phyloP scores from a whole-genome alignment of 805 yeast species.

The Kregervanrija delftensis region DNA sequence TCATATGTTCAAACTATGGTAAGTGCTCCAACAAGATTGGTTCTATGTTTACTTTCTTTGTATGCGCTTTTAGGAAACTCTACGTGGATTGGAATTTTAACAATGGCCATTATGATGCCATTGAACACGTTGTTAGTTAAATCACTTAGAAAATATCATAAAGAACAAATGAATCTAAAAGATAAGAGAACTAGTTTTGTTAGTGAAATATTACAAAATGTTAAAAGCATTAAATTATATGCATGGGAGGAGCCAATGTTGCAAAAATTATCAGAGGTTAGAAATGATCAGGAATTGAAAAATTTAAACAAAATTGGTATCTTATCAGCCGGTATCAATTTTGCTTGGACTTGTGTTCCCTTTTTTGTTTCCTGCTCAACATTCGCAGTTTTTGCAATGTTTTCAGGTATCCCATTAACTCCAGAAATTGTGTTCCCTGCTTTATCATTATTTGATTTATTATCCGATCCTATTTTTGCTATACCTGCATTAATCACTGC shows the following conservation, averaged over 20 bases:
- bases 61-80: conserved; percentile 52
- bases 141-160: conserved; percentile 38
- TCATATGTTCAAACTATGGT: conserved; percentile 46
- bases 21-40: conserved; percentile 52
- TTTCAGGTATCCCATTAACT: conserved; percentile 43
- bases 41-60: conserved; percentile 47
- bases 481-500: conserved; percentile 53
- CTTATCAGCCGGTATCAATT: conserved; percentile 38
- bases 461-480: conserved; percentile 51
- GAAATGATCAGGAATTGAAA: conserved; percentile 52
- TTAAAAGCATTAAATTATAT: conserved; percentile 59
- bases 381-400: conserved; percentile 45
- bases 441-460: conserved; percentile 49
- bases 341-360: conserved; percentile 62
- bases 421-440: conserved; percentile 70
- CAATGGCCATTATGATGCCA: conserved; percentile 53
- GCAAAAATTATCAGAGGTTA: conserved; percentile 39
- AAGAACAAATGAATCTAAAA: conserved; percentile 54
- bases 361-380: conserved; percentile 57
- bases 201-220: conserved; percentile 52
- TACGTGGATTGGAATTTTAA: conserved; percentile 48
- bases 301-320: conserved; percentile 44
- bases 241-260: conserved; percentile 68
- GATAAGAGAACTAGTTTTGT: conserved; percentile 53
- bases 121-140: conserved; percentile 43